Evolutionary conservation across 345 rosid species (phyloP), one percentile per base, ranked within the genome.

Genomic region (Erucastrum elatum): DNA sequence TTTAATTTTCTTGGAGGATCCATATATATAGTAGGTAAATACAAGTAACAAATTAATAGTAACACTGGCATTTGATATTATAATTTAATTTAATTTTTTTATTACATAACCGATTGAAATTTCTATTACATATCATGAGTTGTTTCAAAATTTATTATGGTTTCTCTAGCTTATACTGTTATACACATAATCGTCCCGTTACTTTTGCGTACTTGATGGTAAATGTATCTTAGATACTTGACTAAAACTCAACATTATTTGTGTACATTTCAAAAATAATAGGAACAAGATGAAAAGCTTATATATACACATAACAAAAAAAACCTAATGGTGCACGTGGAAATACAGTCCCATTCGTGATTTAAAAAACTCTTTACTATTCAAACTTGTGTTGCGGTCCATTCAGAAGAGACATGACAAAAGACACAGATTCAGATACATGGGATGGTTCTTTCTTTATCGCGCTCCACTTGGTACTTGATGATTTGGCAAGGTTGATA

Each of bases 351-450:
- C 8, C 34, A 44, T 21, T 21, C 21, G 31, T 29, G 31, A 29
- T 2, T 2, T 29, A 35, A 8, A 6, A 33, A 17, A 16, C 46
- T 71, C 12, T 16, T 41, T 64, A 10, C 17, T 12, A 30, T 65
- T 37, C 68, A 41, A 58, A 66, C 44, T 59, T 46, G 44, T 78
- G 53, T 64, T 31, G 25, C 58, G 67, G 13, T 70, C 64, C 65
- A 71, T 37, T 37, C 59, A 26, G 35, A 68, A 31, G 21, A 71
- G 51, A 71, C 69, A 59, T 3, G 15, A 67, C 64, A 6, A 6
- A 21, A 10, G 68, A 68, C 9, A 55, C 75, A 80, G 66, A 68
- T 33, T 61, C 66, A 68, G 75, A 74, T 73, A 63, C 75, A 74
- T 8, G 65, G 78, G 71, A 68, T 12, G 60, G 79, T 49, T 62